phyloP scores from a whole-genome alignment of 495 filamentous ascomycete genomes.

The Xylaria castorea region DNA sequence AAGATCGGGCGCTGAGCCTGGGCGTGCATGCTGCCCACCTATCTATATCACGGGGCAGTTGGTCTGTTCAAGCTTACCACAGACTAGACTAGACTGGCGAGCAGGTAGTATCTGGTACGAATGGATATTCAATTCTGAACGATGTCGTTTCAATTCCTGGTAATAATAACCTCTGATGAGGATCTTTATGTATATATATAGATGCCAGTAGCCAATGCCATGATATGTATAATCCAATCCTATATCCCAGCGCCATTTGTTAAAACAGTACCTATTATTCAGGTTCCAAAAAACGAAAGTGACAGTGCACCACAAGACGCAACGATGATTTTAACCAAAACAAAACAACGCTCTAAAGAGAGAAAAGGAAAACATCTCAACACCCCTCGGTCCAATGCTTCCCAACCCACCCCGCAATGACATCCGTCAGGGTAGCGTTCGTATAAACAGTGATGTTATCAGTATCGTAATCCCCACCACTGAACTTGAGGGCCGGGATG shows the following conservation, averaged over 20 bases:
- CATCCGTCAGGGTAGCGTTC: slow-evolving; percentile 71
- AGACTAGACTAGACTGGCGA: not conserved
- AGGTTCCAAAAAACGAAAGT: not conserved
- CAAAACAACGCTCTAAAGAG: not conserved
- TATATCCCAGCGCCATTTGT: not conserved
- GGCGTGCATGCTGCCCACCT: not conserved
- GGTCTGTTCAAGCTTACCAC: not conserved
- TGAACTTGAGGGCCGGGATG: slow-evolving; percentile 71
- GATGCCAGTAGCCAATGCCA: not conserved
- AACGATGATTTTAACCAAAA: not conserved
- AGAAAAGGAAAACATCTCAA: slow-evolving; percentile 27
- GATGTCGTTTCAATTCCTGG: not conserved
- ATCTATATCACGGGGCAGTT: no score
- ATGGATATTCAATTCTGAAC: not conserved
- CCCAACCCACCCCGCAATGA: slow-evolving; percentile 80
- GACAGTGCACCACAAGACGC: not conserved
- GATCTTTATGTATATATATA: not conserved
- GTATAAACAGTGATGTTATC: slow-evolving; percentile 71
- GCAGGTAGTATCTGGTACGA: not conserved
- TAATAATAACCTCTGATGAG: not conserved
- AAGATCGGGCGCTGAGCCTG: not conserved
- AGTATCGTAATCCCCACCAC: slow-evolving; percentile 64
- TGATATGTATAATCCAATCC: not conserved
- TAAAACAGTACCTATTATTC: not conserved
- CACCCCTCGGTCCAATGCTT: slow-evolving; percentile 73